Evolutionary conservation across 192 early-diverging fungal genomes (phyloP).

Genomic region (Coemansia nantahalensis): DNA sequence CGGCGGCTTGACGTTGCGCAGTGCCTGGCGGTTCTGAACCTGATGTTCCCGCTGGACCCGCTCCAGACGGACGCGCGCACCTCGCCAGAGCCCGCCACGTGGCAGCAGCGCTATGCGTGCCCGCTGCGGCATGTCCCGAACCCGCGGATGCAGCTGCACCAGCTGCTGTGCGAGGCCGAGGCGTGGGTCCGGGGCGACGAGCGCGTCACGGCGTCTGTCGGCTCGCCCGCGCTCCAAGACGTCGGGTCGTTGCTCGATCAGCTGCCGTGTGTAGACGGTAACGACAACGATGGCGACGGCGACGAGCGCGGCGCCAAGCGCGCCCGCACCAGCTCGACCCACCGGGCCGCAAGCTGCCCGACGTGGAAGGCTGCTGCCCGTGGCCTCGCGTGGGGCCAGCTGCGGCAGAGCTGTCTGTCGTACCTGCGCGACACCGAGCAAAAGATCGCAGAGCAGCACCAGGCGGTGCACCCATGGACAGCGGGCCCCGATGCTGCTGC

Average conservation of each 20-base stretch:
- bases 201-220: constrained; percentile 4
- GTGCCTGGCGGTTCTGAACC: constrained; percentile 36
- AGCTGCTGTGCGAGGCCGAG: constrained; percentile 42
- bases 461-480: constrained; percentile 26
- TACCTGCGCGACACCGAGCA: constrained; percentile 30
- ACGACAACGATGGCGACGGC: neutral
- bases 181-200: constrained; percentile 39
- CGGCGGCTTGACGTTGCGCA: constrained; percentile 12
- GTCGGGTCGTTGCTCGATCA: neutral
- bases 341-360: constrained; percentile 20
- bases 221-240: neutral
- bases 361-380: constrained; percentile 33
- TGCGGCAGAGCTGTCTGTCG: constrained; percentile 32
- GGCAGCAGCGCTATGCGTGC: constrained; percentile 32
- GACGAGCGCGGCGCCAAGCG: neutral
- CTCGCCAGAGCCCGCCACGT: constrained; percentile 6
- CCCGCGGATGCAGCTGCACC: constrained; percentile 39
- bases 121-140: constrained; percentile 33
- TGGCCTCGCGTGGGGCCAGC: constrained; percentile 35
- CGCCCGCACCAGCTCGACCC: neutral
- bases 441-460: constrained; percentile 27
- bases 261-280: neutral
- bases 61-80: neutral
- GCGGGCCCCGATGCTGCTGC: no score
- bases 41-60: constrained; percentile 42